These are phyloP conservation scores for Colletotrichum sp. DNA, from an alignment of 2,329 filamentous ascomycete genomes.

Conservation along the genomic window DNA sequence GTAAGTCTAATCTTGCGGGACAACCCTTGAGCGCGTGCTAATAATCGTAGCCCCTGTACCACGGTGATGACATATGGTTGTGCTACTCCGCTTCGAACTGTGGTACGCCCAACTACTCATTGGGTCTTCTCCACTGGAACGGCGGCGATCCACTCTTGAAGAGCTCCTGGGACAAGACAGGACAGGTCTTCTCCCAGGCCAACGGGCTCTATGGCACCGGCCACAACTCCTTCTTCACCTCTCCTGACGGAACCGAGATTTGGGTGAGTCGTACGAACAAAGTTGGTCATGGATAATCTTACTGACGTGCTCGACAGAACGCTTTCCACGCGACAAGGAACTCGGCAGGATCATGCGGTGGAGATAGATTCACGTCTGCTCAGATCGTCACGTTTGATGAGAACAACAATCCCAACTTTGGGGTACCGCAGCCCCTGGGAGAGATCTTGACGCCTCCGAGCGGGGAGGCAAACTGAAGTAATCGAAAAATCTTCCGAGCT, in stretches of 20 bases:
- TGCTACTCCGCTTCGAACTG: not conserved
- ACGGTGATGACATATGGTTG: not conserved
- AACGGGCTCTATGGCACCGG: not conserved
- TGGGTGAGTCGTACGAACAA: not conserved
- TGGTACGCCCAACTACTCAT: not conserved
- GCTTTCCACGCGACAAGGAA: not conserved
- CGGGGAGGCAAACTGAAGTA: not conserved
- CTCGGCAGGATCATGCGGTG: not conserved
- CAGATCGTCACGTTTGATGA: not conserved
- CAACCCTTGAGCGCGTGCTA: not conserved
- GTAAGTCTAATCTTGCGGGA: fast-evolving
- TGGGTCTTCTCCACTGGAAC: not conserved
- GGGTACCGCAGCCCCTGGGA: fast-evolving
- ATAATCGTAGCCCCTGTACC: not conserved
- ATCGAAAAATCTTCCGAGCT: too few species aligned
- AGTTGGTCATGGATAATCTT: fast-evolving
- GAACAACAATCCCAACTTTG: not conserved
- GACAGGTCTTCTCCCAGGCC: not conserved
- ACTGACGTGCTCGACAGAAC: not conserved
- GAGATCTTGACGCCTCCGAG: not conserved
- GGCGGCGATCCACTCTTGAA: not conserved
- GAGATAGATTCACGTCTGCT: not conserved
- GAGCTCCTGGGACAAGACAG: not conserved
- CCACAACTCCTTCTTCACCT: not conserved
- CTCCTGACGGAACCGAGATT: not conserved